Base-by-base conservation (phyloP, 2,329 filamentous ascomycete species). In the Aureobasidium melanogenum region DNA sequence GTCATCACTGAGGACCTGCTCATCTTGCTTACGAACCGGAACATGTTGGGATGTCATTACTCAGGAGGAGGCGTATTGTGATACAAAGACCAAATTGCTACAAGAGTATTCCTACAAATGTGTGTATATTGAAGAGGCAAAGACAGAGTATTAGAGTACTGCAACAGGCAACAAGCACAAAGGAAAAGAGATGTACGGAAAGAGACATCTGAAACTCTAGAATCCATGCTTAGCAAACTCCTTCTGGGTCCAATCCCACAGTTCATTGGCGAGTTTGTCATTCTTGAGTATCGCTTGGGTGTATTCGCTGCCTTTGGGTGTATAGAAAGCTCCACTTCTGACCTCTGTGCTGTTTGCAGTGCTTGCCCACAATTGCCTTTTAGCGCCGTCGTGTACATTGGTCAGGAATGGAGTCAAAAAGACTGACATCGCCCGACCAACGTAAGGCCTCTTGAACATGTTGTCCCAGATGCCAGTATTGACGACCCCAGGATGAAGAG, bases 401-500 rank as follows among this genome's bases (percentile, higher is more conserved):
- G 64, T 67, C 10, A 65, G 63, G 10, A 55, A 19, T 48, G 62
- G 41, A 1, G 44, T 46, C 5, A 55, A 60, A 0, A 66, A 0
- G 28, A 47, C 1, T 1, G n/a, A 6, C 24, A 52, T 26, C 3
- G 22, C 19, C 47, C 38, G 32, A 3, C 57, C 57, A 9, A 63
- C 66, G 60, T 32, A 62, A 7, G 62, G 63, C 48, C 62, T 41
- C 12, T 63, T 65, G 17, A 64, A 57, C 24, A 67, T 55, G 60
- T 65, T 12, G 17, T 67, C 65, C 5, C 73, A 64, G 6, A 80
- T 57, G 1, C 67, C 69, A 0, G 76, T 79, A 3, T 66, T 63
- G 30, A 78, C 74, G 4, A 74, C 67, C 2, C 77, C 78, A 0
- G 77, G 78, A 60, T 78, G 74, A 1, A 80, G 62, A 0, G 73